Evolutionary conservation across 495 filamentous ascomycete species (phyloP).

Genomic region (Acidiella bohemica): DNA sequence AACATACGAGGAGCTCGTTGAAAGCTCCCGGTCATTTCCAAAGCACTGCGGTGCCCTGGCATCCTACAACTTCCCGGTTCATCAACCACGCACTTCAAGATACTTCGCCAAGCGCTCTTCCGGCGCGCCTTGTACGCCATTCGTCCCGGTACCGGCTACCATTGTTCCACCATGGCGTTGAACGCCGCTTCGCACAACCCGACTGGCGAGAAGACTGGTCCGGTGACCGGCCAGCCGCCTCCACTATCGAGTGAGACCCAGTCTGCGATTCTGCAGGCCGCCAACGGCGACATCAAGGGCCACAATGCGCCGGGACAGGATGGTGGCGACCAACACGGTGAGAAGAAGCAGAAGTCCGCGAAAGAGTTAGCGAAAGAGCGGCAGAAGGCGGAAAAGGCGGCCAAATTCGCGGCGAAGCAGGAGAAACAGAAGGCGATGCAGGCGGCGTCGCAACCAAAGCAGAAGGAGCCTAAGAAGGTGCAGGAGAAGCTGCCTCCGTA

Average conservation of each 20-base stretch:
- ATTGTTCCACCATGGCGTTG: conserved; percentile 6
- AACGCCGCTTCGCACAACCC: conserved; percentile 18
- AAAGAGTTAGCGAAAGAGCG: conserved; percentile 43
- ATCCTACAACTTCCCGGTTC: too few species aligned
- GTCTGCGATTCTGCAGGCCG: conserved; percentile 21
- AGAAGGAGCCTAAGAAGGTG: conserved; percentile 42
- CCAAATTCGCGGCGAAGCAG: conserved; percentile 48
- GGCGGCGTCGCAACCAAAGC: conserved; percentile 33
- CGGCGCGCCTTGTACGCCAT: conserved; percentile 1
- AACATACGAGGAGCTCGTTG: too few species aligned
- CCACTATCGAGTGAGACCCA: conserved; percentile 6
- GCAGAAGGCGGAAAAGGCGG: conserved; percentile 45
- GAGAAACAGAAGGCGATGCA: conserved; percentile 33
- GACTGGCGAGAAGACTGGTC: conserved; percentile 13
- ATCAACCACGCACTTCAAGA: too few species aligned
- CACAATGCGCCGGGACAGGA: conserved; percentile 28
- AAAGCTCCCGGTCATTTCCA: too few species aligned
- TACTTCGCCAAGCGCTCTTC: conserved; percentile 9
- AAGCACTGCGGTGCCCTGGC: too few species aligned
- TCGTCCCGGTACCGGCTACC: not conserved
- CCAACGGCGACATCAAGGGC: conserved; percentile 27
- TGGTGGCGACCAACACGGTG: conserved; percentile 25
- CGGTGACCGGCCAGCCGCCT: conserved; percentile 13
- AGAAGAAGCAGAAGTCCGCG: conserved; percentile 31
- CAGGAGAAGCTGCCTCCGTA: conserved; percentile 27